Conservation (phyloP, 345 rosid genomes). For the Camelina sativa region DNA sequence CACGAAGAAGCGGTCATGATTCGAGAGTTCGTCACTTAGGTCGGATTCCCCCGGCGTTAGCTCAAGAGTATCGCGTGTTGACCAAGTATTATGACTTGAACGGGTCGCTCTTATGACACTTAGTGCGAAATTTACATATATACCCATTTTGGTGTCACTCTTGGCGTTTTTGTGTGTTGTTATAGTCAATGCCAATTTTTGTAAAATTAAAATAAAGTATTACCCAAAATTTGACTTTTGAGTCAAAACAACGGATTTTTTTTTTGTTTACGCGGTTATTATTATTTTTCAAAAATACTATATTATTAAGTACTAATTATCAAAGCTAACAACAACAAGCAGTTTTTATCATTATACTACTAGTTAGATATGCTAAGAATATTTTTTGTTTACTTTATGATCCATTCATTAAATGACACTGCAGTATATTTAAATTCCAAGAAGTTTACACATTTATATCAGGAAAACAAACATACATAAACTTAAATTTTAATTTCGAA, state of each 20-base stretch:
- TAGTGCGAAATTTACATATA: background rate
- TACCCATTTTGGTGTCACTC: constrained; percentile 10
- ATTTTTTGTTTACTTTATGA: too few relatives aligned
- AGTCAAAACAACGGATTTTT: too few relatives aligned
- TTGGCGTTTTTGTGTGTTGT: background rate
- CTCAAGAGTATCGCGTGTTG: constrained; percentile 34
- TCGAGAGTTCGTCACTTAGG: constrained; percentile 34
- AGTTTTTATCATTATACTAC: too few relatives aligned
- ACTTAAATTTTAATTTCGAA: background rate
- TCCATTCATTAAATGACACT: background rate
- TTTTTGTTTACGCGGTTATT: constrained; percentile 1
- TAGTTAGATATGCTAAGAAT: background rate
- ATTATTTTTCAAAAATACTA: background rate
- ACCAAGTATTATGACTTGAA: constrained; percentile 45
- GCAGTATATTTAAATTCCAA: background rate
- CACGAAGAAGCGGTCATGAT: constrained; percentile 33
- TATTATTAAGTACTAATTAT: background rate
- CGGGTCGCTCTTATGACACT: constrained; percentile 28
- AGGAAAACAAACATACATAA: background rate
- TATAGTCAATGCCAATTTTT: background rate
- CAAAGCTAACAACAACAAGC: background rate
- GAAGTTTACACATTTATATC: background rate
- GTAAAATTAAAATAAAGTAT: background rate
- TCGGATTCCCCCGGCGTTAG: constrained; percentile 35
- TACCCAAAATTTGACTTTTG: too few relatives aligned